Evolutionary conservation across 2,329 filamentous ascomycete genomes (phyloP).

Genomic region (Periconia sp.): DNA sequence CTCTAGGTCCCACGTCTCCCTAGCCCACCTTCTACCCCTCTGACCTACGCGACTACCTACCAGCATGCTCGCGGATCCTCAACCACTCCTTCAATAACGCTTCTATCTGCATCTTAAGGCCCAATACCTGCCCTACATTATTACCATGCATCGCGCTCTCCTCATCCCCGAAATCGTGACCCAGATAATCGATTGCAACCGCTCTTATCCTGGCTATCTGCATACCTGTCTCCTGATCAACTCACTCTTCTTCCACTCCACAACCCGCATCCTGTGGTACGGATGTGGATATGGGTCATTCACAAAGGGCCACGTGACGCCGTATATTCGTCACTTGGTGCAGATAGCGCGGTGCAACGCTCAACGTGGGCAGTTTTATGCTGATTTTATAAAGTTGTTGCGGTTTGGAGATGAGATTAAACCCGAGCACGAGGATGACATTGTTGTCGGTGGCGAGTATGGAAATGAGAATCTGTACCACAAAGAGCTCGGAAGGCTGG

Average conservation of each 20-base stretch:
- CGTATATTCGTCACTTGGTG: constrained; percentile 3
- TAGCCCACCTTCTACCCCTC: neutral
- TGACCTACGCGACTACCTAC: neutral
- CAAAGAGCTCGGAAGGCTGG: constrained; percentile 2
- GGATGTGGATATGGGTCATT: neutral
- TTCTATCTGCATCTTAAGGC: neutral
- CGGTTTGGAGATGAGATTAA: neutral
- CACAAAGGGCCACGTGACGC: constrained; percentile 2
- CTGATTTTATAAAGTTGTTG: neutral
- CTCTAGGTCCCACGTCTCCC: neutral
- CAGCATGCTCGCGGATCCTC: neutral
- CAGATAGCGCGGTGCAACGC: constrained; percentile 2
- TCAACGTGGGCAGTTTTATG: constrained; percentile 4
- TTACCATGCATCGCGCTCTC: constrained; percentile 5
- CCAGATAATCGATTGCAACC: constrained; percentile 6
- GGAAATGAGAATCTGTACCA: neutral
- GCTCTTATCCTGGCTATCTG: constrained; percentile 3
- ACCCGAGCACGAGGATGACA: neutral
- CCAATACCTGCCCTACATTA: neutral
- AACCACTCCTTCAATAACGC: neutral
- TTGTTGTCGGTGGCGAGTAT: neutral
- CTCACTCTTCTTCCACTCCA: constrained; percentile 5
- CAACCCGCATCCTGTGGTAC: constrained; percentile 4
- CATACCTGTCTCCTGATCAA: constrained; percentile 4
- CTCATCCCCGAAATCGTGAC: constrained; percentile 4